These are phyloP conservation scores for Sequoiadendron giganteum DNA, from an alignment of 75 land plant species.

Conservation along the genomic window DNA sequence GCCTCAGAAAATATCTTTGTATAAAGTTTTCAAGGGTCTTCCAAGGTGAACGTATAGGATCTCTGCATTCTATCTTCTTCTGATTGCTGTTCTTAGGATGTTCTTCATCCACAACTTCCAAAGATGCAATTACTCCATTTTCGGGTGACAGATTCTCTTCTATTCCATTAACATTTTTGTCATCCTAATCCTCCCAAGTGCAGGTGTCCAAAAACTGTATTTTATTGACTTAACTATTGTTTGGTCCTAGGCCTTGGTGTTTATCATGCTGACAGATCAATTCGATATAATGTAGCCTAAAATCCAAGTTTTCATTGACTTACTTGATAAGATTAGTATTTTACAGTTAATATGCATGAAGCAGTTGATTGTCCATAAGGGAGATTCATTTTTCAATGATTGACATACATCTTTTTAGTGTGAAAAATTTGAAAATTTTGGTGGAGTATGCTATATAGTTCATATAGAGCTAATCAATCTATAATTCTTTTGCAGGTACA, in stretches of 20 bases:
- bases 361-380: too few species aligned
- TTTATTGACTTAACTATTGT: not conserved
- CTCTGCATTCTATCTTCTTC: not conserved
- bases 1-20: not conserved
- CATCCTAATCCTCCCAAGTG: not conserved
- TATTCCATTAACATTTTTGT: not conserved
- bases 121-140: not conserved
- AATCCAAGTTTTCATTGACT: not conserved
- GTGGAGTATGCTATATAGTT: too few species aligned
- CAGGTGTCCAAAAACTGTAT: not conserved
- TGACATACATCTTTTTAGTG: too few species aligned
- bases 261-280: too few species aligned
- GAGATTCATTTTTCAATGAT: too few species aligned
- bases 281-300: not conserved
- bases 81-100: not conserved
- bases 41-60: not conserved
- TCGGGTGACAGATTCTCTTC: not conserved
- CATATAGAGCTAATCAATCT: not conserved
- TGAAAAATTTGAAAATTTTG: too few species aligned
- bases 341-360: too few species aligned
- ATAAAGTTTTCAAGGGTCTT: not conserved
- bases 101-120: too few species aligned
- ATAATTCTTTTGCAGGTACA: not conserved
- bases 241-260: too few species aligned
- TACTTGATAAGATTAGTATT: too few species aligned